Percentiles rank a stretch among this genome's conserved stretches.
These are phyloP conservation scores for Dorcoceras hygrometricum DNA, from an alignment of 257 asterid species.

Conservation along the genomic window DNA sequence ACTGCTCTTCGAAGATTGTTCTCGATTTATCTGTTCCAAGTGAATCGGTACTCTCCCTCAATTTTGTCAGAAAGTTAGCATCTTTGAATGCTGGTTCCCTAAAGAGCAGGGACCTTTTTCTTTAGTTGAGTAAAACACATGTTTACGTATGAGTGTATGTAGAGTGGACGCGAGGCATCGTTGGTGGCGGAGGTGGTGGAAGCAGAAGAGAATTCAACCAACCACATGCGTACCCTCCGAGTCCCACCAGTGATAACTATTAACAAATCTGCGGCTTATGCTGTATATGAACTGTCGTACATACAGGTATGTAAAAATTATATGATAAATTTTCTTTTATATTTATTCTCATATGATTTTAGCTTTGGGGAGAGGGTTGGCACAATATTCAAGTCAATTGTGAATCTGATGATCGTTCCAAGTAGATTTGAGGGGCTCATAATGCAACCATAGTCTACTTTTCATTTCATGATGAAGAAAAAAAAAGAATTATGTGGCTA, in stretches of 20 bases:
- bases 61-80: neutral
- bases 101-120: too few species aligned
- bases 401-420: neutral
- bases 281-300: constrained; percentile 71
- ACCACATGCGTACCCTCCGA: constrained; percentile 75
- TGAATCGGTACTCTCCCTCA: constrained; percentile 50
- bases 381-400: neutral
- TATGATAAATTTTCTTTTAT: neutral
- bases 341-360: neutral
- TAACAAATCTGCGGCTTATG: constrained; percentile 82
- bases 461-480: neutral
- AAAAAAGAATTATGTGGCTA: neutral
- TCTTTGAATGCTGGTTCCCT: neutral
- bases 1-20: constrained; percentile 71
- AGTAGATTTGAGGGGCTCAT: neutral
- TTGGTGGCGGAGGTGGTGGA: constrained; percentile 95
- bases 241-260: constrained; percentile 78
- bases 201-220: constrained; percentile 82
- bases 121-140: neutral
- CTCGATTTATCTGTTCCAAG: constrained; percentile 88
- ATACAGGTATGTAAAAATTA: constrained; percentile 50
- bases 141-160: constrained; percentile 3
- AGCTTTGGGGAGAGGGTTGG: neutral
- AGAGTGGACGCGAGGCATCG: constrained; percentile 95
- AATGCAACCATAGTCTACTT: too few species aligned